These are phyloP conservation scores for Cercophora scortea DNA, from an alignment of 495 filamentous ascomycete species.

Conservation along the genomic window DNA sequence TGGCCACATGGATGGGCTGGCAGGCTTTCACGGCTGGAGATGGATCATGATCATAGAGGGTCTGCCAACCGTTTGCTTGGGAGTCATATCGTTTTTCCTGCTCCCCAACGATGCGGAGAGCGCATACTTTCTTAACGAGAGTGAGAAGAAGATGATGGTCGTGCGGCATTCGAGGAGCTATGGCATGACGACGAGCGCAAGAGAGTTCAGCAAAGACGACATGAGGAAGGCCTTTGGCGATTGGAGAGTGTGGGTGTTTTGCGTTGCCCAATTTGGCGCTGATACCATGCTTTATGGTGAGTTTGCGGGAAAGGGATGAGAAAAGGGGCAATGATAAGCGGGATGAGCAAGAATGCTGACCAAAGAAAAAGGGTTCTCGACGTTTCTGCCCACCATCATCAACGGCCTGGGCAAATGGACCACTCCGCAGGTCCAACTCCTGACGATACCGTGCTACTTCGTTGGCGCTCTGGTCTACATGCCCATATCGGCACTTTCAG, in stretches of 20 bases:
- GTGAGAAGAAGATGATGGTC: conserved; percentile 47
- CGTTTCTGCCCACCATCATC: conserved; percentile 75
- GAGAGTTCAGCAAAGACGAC: conserved; percentile 47
- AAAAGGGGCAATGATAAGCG: not conserved
- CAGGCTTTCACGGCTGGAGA: conserved; percentile 53
- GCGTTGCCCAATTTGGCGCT: conserved; percentile 56
- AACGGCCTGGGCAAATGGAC: conserved; percentile 56
- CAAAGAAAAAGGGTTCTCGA: conserved; percentile 48
- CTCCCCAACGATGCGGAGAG: conserved; percentile 59
- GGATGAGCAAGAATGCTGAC: not conserved
- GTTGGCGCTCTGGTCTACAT: conserved; percentile 62
- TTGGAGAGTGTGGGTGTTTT: conserved; percentile 61
- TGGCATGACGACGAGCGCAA: conserved; percentile 52
- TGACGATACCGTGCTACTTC: conserved; percentile 73
- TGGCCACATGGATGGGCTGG: conserved; percentile 59
- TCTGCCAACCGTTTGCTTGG: conserved; percentile 57
- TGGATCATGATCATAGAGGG: conserved; percentile 71
- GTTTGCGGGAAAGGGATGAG: not conserved
- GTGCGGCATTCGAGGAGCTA: conserved; percentile 41
- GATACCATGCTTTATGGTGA: conserved; percentile 69
- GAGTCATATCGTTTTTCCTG: conserved; percentile 51
- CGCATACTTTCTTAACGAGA: conserved; percentile 52
- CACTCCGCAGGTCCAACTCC: conserved; percentile 55
- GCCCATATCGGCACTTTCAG: conserved; percentile 51
- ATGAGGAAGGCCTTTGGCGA: conserved; percentile 46